Evolutionary conservation across 1,284 basidiomycete species (phyloP), one percentile per base, ranked within the genome.

Genomic region (Moesziomyces sp.): DNA sequence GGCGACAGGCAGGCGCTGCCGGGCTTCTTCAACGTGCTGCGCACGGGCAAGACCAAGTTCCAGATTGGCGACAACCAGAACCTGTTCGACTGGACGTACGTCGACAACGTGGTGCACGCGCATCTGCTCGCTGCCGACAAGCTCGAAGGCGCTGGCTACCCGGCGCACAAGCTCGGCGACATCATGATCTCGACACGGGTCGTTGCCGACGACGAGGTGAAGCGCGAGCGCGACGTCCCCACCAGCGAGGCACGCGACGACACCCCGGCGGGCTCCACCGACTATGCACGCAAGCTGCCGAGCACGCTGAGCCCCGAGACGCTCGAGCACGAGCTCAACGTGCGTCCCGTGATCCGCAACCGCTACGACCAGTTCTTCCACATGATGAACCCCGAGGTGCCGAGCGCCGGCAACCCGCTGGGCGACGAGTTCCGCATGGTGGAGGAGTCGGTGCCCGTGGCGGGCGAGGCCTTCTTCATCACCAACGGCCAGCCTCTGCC

Each of bases 31-130:
- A 87, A 91, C 67, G 93, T 92, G 8, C 91, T 94, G 83, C 88
- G 92, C 78, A 89, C 80, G 18, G 71, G 80, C 89, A 92, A 96
- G 85, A 94, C 94, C 3, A 90, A 93, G 74, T 93, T 93, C 87
- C 96, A 98, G 86, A 91, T 99, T 67, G 97, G 97, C 48, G 88
- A 91, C 85, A 98, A 98, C 86, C 89, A 88, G 67, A 99, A 99
- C 85, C 86, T 98, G 11, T 96, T 94, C 79, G 97, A 99, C 86
- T 97, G 93, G 90, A 98, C 96, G 1, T 98, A 97, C 81, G 94
- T 99, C 71, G 93, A 90, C 71, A 99, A 99, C 84, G 91, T 97
- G 67, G 95, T 94, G 0, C 90, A 93, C 80, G 96, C 96, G 2
- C 97, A 99, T 83, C 86, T 99, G 9, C 90, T 99, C 49, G 97